Evolutionary conservation across 1,139 yeast genomes (phyloP).

Genomic region (Yamadazyma siamensis): DNA sequence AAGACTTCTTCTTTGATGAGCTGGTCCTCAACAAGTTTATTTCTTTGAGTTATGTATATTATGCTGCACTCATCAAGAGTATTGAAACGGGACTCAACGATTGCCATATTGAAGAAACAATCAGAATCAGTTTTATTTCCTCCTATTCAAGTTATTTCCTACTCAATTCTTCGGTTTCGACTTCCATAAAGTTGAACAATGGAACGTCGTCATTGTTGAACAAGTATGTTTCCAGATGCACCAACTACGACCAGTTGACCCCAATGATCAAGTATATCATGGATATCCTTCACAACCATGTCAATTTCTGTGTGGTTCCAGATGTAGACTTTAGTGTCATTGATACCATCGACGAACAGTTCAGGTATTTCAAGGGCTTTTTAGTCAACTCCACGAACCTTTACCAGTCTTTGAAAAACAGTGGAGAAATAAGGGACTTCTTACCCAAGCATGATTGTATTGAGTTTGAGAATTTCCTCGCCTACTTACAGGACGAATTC

Average conservation of each 20-base stretch:
- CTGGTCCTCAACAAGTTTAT: conserved; percentile 29
- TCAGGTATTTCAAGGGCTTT: conserved; percentile 24
- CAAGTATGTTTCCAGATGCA: conserved; percentile 24
- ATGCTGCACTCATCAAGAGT: conserved; percentile 32
- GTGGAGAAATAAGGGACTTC: conserved; percentile 14
- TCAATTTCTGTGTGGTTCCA: conserved; percentile 26
- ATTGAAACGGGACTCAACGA: conserved; percentile 29
- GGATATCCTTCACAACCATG: conserved; percentile 25
- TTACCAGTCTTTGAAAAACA: conserved; percentile 13
- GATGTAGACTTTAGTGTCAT: conserved; percentile 34
- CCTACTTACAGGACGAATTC: conserved; percentile 22
- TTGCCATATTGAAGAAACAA: conserved; percentile 34
- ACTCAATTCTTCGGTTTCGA: conserved; percentile 30
- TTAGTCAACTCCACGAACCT: conserved; percentile 14
- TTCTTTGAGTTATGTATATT: conserved; percentile 31
- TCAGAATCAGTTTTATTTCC: conserved; percentile 36
- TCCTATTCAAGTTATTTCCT: conserved; percentile 38
- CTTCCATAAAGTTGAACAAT: conserved; percentile 28
- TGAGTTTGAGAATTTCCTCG: conserved; percentile 31
- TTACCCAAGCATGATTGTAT: conserved; percentile 18
- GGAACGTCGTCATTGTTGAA: conserved; percentile 35
- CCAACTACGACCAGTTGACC: conserved; percentile 19
- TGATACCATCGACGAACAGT: conserved; percentile 7
- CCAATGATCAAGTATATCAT: conserved; percentile 22
- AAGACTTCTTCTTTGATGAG: conserved; percentile 24